A percentile compares a stretch with the other conserved stretches of the same genome.
phyloP scores from a whole-genome alignment of 2,329 filamentous ascomycete genomes.

The Trichoderma brevicompactum region DNA sequence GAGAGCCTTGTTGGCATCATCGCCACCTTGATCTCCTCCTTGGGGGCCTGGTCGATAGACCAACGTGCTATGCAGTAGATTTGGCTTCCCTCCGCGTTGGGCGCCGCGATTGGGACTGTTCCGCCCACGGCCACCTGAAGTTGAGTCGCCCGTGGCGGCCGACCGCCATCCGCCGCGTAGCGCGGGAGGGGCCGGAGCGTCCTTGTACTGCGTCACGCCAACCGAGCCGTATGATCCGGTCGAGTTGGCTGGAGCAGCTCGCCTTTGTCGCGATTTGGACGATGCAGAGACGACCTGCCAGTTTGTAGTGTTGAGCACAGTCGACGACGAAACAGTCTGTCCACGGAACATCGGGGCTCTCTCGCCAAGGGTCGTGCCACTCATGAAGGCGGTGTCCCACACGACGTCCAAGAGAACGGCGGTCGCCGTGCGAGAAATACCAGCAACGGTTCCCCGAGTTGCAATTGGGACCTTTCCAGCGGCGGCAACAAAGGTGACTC shows the following conservation, averaged over 20 bases:
- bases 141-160: constrained; percentile 54
- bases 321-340: constrained; percentile 85
- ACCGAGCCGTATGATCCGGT: constrained; percentile 60
- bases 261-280: constrained; percentile 55
- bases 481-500: constrained; percentile 89
- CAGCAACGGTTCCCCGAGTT: constrained; percentile 89
- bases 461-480: constrained; percentile 95
- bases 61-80: constrained; percentile 56
- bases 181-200: constrained; percentile 59
- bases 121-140: constrained; percentile 45
- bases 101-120: constrained; percentile 46
- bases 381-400: constrained; percentile 96
- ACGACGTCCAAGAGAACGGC: constrained; percentile 86
- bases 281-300: constrained; percentile 78
- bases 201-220: constrained; percentile 65
- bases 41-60: constrained; percentile 54
- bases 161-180: constrained; percentile 63
- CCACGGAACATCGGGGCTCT: constrained; percentile 92
- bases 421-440: constrained; percentile 85
- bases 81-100: constrained; percentile 46
- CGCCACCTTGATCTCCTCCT: constrained; percentile 37
- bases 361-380: constrained; percentile 86
- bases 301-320: constrained; percentile 84
- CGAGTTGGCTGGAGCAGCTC: constrained; percentile 51
- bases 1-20: constrained; percentile 24